Evolutionary conservation across 495 filamentous ascomycete genomes (phyloP), one percentile per base, ranked within the genome.

Genomic region (Rostrohypoxylon terebratum): DNA sequence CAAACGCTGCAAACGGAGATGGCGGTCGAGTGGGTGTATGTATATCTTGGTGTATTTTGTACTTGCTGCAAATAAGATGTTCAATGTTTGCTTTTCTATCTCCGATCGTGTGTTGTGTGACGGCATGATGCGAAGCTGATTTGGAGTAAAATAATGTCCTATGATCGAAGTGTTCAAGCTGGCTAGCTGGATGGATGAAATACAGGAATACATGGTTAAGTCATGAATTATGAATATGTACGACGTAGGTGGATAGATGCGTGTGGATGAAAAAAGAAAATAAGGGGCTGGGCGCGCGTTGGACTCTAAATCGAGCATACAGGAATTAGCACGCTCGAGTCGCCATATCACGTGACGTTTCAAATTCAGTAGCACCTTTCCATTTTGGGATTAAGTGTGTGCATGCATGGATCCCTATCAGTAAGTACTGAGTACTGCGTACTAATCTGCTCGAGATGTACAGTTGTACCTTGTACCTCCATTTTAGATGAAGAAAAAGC

Each of bases 281-380:
- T 28, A 61, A 21, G 66, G 40, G 66, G 64, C 50, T 74, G 59
- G 69, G 57, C 40, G 13, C 72, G 67, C 72, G 68, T 48, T 62
- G 47, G 34, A 48, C 53, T 74, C 20, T 14, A 28, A 33, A 55
- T 45, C 6, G 9, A 33, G 74, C 65, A 33, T 59, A 28, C 21
- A 6, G 59, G 55, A 34, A 40, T 16, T 55, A 51, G 73, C 76
- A 72, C 76, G 76, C 66, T 51, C 42, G 11, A 40, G 42, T 73
- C 76, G 76, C 76, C 76, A 50, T 69, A 14, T 77, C 76, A 78
- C 74, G 76, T 78, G 76, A 78, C 65, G 74, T 70, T 72, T 71
- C 69, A 74, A 20, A 20, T 55, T 25, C 0, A 18, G 9, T 3
- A 11, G 21, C 47, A 42, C 72, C 45, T 62, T 71, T 68, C 68